A percentile compares a stretch with the other conserved stretches of the same genome.
These are phyloP conservation scores for Pseudogymnoascus sp. DNA, from an alignment of 2,329 filamentous ascomycete species.

Conservation along the genomic window DNA sequence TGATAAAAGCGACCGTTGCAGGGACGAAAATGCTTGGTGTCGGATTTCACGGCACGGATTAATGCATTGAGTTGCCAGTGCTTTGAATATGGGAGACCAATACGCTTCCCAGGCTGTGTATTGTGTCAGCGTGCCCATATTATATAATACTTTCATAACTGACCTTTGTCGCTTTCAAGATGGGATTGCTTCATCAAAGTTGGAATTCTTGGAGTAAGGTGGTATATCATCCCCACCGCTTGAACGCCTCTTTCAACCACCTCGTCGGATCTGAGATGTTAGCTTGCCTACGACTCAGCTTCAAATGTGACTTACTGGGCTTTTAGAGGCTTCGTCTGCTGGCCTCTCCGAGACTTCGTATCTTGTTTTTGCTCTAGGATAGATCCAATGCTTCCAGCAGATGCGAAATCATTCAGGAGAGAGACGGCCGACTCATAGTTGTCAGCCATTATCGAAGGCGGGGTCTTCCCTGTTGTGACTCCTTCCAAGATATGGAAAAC, in stretches of 20 bases:
- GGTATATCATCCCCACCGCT: conserved; percentile 73
- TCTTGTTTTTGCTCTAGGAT: conserved; percentile 63
- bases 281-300: conserved; percentile 14
- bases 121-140: conserved; percentile 19
- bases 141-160: conserved; percentile 18
- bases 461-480: conserved; percentile 62
- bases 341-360: conserved; percentile 34
- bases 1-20: conserved; percentile 80
- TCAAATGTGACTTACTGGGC: conserved; percentile 41
- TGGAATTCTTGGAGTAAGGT: conserved; percentile 74
- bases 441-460: conserved; percentile 80
- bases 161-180: conserved; percentile 76
- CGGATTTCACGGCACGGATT: conserved; percentile 92
- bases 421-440: conserved; percentile 87
- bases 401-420: conserved; percentile 83
- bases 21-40: conserved; percentile 74
- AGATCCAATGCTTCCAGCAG: conserved; percentile 67
- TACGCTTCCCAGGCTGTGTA: conserved; percentile 87
- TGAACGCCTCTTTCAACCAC: conserved; percentile 70
- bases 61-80: conserved; percentile 80
- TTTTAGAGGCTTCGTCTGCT: conserved; percentile 45
- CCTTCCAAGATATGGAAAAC: conserved; percentile 85
- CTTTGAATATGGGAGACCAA: conserved; percentile 91
- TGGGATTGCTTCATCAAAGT: conserved; percentile 88
- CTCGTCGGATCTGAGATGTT: conserved; percentile 52